Evolutionary conservation across 1,284 basidiomycete species (phyloP), one percentile per base, ranked within the genome.

Genomic region (Pseudomicrostroma phylloplanum): DNA sequence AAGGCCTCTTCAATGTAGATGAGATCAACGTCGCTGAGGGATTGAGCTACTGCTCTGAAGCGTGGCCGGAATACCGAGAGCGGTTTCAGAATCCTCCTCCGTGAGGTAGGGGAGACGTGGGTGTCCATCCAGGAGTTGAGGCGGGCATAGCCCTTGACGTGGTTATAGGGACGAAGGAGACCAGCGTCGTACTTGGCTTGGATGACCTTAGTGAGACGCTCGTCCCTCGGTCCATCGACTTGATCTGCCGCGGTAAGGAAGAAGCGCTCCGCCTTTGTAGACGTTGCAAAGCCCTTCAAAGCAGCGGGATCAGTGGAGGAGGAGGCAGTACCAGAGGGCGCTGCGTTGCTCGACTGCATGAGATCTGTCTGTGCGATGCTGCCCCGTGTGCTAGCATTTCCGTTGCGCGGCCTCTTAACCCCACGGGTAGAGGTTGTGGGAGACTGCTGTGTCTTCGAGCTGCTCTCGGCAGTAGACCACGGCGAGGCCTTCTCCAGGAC

Each of bases 161-260:
- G 96, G 80, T 97, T 94, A 77, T 96, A 96, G 0, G 94, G 94
- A 74, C 91, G 91, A 65, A 97, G 81, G 49, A 98, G 80, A 0
- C 93, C 94, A 0, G 93, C 94, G 77, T 97, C 93, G 80, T 96
- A 96, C 81, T 97, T 97, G 73, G 90, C 92, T 68, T 90, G 87
- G 72, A 97, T 97, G 67, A 98, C 94, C 64, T 90, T 85, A 63
- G 89, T 89, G 46, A 98, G 81, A 0, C 93, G 87, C 70, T 96
- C 90, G 67, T 94, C 90, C 42, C 93, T 84, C 13, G 91, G 89
- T 0, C 93, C 93, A 12, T 89, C 86, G 55, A 90, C 90, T 77
- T 96, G 93, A 80, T 97, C 93, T 0, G 94, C 94, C 1, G 94
- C 93, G 0, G 91, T 96, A 40, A 97, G 83, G 70, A 96, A 84